These are phyloP conservation scores for Lupinus albus DNA, from an alignment of 306 rosid genomes.

Conservation along the genomic window DNA sequence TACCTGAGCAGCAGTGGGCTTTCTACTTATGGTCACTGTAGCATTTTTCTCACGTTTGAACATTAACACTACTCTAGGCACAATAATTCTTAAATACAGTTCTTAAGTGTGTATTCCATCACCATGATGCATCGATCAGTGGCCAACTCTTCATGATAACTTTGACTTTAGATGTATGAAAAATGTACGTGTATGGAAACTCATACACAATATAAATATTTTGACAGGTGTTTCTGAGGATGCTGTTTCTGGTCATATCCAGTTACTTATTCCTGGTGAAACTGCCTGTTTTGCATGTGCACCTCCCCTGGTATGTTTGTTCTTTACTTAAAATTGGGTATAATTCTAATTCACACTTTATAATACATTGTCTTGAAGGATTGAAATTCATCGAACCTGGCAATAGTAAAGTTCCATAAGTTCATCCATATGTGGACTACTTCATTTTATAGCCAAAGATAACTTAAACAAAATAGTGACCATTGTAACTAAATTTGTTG, in stretches of 20 bases:
- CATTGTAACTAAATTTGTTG: too few species aligned
- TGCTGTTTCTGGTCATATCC: constrained; percentile 98
- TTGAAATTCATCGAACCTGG: constrained; percentile 15
- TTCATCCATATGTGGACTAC: constrained; percentile 14
- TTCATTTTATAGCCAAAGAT: constrained; percentile 11
- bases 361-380: constrained; percentile 1
- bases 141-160: constrained; percentile 1
- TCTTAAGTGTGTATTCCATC: constrained; percentile 19
- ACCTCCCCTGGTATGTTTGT: constrained; percentile 81
- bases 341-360: constrained; percentile 25
- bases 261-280: constrained; percentile 91
- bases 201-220: constrained; percentile 39
- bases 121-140: not conserved
- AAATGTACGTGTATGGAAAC: constrained; percentile 18
- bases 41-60: not conserved
- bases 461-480: not conserved
- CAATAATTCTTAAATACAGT: constrained; percentile 18
- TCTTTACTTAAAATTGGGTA: constrained; percentile 32
- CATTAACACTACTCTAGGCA: constrained; percentile 17
- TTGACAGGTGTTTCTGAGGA: constrained; percentile 94
- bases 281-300: constrained; percentile 99
- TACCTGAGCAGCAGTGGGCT: not conserved
- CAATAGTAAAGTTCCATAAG: constrained; percentile 22
- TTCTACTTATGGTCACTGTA: not conserved
- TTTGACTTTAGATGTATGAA: constrained; percentile 30